phyloP scores from a whole-genome alignment of 371 early-diverging fungal species.

The Mucor mucedo region DNA sequence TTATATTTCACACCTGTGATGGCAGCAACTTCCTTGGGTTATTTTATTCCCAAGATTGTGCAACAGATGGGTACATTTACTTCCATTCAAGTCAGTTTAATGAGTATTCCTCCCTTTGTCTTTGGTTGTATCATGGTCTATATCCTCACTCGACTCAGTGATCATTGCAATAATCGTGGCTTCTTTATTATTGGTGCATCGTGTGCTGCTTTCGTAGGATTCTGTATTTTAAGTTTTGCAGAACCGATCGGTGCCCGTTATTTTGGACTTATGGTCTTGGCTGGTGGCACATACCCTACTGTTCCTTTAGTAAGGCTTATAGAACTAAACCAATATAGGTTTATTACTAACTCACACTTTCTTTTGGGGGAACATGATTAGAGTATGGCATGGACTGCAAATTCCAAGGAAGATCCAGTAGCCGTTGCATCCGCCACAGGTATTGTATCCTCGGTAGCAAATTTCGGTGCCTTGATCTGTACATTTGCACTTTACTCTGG shows the following conservation, averaged over 20 bases:
- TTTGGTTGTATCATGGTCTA: conserved; percentile 53
- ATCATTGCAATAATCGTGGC: conserved; percentile 38
- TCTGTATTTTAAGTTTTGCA: conserved; percentile 48
- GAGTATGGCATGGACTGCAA: conserved; percentile 62
- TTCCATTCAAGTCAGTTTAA: conserved; percentile 53
- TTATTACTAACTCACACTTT: no score
- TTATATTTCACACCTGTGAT: conserved; percentile 57
- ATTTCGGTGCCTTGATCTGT: conserved; percentile 52
- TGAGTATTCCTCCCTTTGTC: conserved; percentile 55
- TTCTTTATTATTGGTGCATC: conserved; percentile 53
- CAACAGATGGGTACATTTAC: conserved; percentile 48
- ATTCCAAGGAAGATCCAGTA: conserved; percentile 47
- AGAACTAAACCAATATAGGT: neutral
- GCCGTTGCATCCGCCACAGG: conserved; percentile 54
- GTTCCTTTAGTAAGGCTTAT: conserved; percentile 48
- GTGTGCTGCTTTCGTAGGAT: conserved; percentile 41
- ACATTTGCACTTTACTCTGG: conserved; percentile 57
- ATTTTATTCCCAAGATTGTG: conserved; percentile 54
- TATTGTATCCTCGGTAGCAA: conserved; percentile 54
- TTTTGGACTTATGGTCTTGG: conserved; percentile 53
- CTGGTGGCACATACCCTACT: conserved; percentile 56
- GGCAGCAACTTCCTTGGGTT: conserved; percentile 56
- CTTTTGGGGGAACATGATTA: neutral
- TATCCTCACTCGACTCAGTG: conserved; percentile 43
- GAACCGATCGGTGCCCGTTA: conserved; percentile 44